Conservation (phyloP, 129 eudicot species). For the Pulicaria dysenterica region DNA sequence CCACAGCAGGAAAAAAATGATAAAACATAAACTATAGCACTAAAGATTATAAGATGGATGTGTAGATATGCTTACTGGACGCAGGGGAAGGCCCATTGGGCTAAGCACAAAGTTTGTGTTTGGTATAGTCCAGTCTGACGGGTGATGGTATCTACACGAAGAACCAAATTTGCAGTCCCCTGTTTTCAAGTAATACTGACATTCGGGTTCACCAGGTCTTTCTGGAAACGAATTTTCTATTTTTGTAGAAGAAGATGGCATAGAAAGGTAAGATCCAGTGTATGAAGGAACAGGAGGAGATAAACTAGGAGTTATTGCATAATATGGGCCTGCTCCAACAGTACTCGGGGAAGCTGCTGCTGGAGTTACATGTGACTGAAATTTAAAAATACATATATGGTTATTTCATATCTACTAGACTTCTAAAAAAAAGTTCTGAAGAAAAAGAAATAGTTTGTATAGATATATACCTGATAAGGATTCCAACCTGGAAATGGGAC, state of each 20-base stretch:
- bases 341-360: constrained; percentile 51
- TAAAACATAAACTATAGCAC: neutral
- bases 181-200: constrained; percentile 78
- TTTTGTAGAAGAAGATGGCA: constrained; percentile 60
- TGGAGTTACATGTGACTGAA: constrained; percentile 64
- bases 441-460: neutral
- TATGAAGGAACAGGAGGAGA: constrained; percentile 73
- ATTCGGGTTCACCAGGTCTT: constrained; percentile 92
- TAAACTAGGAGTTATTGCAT: constrained; percentile 65
- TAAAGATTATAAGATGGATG: neutral
- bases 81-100: constrained; percentile 94
- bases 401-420: neutral
- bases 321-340: constrained; percentile 59
- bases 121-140: constrained; percentile 58
- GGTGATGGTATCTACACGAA: constrained; percentile 91
- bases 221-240: constrained; percentile 67
- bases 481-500: constrained; percentile 82
- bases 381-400: neutral
- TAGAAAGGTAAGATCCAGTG: constrained; percentile 56
- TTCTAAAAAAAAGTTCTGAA: neutral
- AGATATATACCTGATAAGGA: constrained; percentile 65
- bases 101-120: constrained; percentile 56
- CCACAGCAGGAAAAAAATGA: no score
- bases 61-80: constrained; percentile 60
- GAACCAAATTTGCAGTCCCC: constrained; percentile 93